Evolutionary conservation across 352 stramenopile genomes (phyloP), one percentile per base, ranked within the genome.

Genomic region (Globisporangium heterothallicum): DNA sequence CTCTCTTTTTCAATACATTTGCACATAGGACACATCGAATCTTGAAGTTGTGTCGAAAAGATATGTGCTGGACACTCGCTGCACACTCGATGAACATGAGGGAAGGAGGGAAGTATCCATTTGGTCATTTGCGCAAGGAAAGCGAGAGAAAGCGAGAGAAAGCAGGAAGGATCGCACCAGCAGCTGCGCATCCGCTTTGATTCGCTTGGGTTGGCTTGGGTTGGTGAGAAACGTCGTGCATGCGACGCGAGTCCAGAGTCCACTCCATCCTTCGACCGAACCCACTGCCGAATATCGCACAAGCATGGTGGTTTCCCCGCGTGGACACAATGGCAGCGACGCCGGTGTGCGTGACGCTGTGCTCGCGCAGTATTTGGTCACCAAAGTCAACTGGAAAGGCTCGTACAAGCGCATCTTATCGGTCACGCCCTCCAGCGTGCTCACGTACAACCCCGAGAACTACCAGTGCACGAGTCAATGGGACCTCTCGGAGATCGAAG

Each of bases 401-500:
- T 65, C 77, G 6, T 84, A 86, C 56, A 71, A 64, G 16, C 74
- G 75, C 9, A 67, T 90, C 32, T 51, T 90, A 22, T 59, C 78
- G 6, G 58, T 90, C 49, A 82, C 64, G 13, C 44, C 72, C 21
- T 71, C 77, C 16, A 72, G 68, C 7, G 47, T 88, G 9, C 64
- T 64, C 49, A 81, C 76, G 32, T 90, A 81, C 61, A 82, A 87
- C 53, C 68, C 69, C 0, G 74, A 88, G 45, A 80, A 74, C 42
- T 87, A 82, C 49, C 56, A 68, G 43, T 88, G 79, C 69, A 87
- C 79, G 24, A 74, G 82, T 48, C 70, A 84, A 29, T 90, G 78
- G 78, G 69, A 82, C 14, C 71, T 87, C 45, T 63, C 53, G 10
- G 71, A 86, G 40, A 84, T 90, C 50, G 71, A 70, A 19, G 63